Evolutionary conservation across 805 yeast genomes (phyloP).

Genomic region (Zygoascus flipseniorum): DNA sequence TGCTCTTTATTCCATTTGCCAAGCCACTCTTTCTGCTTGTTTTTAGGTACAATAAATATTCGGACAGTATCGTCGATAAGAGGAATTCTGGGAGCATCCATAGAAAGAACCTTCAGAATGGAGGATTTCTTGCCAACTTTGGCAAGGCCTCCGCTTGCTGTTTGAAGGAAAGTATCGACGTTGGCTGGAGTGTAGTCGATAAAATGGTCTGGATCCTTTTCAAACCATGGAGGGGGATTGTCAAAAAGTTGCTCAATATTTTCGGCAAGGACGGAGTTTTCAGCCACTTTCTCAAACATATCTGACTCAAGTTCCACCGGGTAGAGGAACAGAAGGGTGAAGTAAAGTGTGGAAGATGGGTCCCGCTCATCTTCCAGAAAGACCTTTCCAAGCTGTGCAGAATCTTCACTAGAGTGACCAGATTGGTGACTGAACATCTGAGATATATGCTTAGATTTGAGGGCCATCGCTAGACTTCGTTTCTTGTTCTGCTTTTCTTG

Average conservation of each 20-base stretch:
- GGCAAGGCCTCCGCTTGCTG: slow-evolving; percentile 72
- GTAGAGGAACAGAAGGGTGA: slow-evolving; percentile 73
- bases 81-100: slow-evolving; percentile 59
- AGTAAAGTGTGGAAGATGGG: slow-evolving; percentile 61
- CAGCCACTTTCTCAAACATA: slow-evolving; percentile 66
- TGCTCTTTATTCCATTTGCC: slow-evolving; percentile 25
- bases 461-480: slow-evolving; percentile 48
- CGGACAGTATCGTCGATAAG: slow-evolving; percentile 66
- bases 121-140: slow-evolving; percentile 74
- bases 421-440: slow-evolving; percentile 34
- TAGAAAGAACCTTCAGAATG: slow-evolving; percentile 54
- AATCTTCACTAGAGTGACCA: slow-evolving; percentile 41
- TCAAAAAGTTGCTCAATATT: slow-evolving; percentile 51
- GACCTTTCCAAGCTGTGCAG: slow-evolving; percentile 30
- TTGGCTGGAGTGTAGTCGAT: slow-evolving; percentile 48
- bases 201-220: slow-evolving; percentile 44
- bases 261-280: slow-evolving; percentile 57
- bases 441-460: slow-evolving; percentile 49
- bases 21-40: slow-evolving; percentile 57
- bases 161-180: slow-evolving; percentile 73
- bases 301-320: slow-evolving; percentile 84
- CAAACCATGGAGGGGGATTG: slow-evolving; percentile 64
- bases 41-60: slow-evolving; percentile 72
- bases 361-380: slow-evolving; percentile 24
- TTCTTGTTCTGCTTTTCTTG: slow-evolving; percentile 29